Evolutionary conservation across 2,329 filamentous ascomycete species (phyloP).

Genomic region (Pseudopyrenochaeta lycopersici): DNA sequence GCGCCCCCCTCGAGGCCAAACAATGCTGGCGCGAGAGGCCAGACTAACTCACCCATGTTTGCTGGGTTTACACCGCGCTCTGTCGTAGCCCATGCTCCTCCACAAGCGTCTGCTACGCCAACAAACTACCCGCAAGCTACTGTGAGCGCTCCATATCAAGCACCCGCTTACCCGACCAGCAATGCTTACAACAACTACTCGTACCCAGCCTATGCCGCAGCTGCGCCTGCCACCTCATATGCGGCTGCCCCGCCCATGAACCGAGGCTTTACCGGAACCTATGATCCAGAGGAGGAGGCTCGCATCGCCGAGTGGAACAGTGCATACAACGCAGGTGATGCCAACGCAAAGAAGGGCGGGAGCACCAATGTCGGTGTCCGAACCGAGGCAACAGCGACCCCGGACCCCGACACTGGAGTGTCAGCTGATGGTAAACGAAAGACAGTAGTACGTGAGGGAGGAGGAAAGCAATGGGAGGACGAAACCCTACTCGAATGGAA

Average conservation of each 20-base stretch:
- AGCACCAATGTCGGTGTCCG: slow-evolving; percentile 53
- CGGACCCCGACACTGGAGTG: slow-evolving; percentile 58
- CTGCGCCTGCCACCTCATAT: slow-evolving; percentile 34
- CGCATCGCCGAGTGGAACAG: slow-evolving; percentile 96
- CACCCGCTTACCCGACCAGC: slow-evolving; percentile 50
- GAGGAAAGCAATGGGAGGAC: slow-evolving; percentile 93
- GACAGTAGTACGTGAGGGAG: slow-evolving; percentile 87
- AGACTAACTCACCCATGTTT: slow-evolving; percentile 51
- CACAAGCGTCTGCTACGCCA: slow-evolving; percentile 49
- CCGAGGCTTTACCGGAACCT: slow-evolving; percentile 47
- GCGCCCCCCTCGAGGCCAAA: slow-evolving; percentile 68
- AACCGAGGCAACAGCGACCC: slow-evolving; percentile 36
- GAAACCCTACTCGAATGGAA: slow-evolving; percentile 93
- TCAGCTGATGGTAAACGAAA: slow-evolving; percentile 72
- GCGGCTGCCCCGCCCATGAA: slow-evolving; percentile 30
- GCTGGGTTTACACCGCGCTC: slow-evolving; percentile 68
- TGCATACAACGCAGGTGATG: slow-evolving; percentile 77
- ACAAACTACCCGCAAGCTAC: slow-evolving; percentile 49
- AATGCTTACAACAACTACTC: slow-evolving; percentile 70
- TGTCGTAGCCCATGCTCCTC: slow-evolving; percentile 52
- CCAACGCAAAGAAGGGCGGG: slow-evolving; percentile 52
- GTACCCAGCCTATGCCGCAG: slow-evolving; percentile 71
- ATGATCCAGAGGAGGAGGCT: slow-evolving; percentile 84
- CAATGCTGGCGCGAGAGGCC: slow-evolving; percentile 36
- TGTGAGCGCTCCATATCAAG: slow-evolving; percentile 54